Conservation (phyloP, 1,139 yeast species). For the Meyerozyma athensensis region DNA sequence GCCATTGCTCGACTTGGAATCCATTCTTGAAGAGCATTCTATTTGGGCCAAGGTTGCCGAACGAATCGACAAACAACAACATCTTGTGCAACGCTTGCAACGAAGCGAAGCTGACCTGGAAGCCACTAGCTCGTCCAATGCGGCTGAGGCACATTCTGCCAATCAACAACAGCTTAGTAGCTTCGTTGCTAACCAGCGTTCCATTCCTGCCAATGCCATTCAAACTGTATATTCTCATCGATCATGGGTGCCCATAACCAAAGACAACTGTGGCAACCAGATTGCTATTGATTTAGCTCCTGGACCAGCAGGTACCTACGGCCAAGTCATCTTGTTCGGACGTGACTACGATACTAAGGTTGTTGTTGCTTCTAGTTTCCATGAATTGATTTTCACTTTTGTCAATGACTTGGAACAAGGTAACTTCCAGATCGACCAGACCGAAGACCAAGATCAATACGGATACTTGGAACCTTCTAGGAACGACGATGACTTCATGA, state of each 20-base stretch:
- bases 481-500: conserved; percentile 39
- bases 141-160: conserved; percentile 9
- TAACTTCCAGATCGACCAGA: conserved; percentile 47
- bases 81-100: conserved; percentile 27
- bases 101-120: conserved; percentile 14
- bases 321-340: conserved; percentile 60
- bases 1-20: conserved; percentile 65
- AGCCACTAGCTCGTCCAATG: conserved; percentile 16
- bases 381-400: conserved; percentile 47
- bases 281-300: conserved; percentile 61
- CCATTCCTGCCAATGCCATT: conserved; percentile 53
- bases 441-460: conserved; percentile 23
- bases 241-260: conserved; percentile 58
- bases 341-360: conserved; percentile 60
- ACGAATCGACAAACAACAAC: conserved; percentile 41
- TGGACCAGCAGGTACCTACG: conserved; percentile 56
- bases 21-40: conserved; percentile 62
- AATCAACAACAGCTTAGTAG: conserved; percentile 16
- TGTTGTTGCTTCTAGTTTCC: conserved; percentile 53
- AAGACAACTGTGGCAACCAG: conserved; percentile 57
- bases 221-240: conserved; percentile 53
- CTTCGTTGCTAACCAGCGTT: conserved; percentile 48
- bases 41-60: conserved; percentile 70
- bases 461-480: conserved; percentile 20
- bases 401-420: conserved; percentile 52